Evolutionary conservation across 495 filamentous ascomycete genomes (phyloP), one percentile per base, ranked within the genome.

Genomic region (Hypomontagnella submonticulosa): DNA sequence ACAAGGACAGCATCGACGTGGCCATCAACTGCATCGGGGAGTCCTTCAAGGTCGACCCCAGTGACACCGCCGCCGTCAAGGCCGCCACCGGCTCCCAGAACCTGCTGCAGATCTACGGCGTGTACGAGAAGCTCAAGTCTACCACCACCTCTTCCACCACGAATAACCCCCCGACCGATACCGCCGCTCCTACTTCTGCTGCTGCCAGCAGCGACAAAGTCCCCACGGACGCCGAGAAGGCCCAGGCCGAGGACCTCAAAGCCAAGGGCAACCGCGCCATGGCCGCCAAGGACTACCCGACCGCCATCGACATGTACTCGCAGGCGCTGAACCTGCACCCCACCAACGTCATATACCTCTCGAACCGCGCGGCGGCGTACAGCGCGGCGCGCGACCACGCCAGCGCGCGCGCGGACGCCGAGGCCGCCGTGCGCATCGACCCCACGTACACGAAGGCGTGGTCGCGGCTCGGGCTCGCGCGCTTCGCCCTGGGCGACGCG

Each of bases 361-460:
- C 92, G 63, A 99, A 99, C 84, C 92, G 95, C 47, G 96, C 95
- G 4, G 95, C 95, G 13, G 95, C 95, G 0, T 90, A 93, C 80
- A 89, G 85, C 34, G 93, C 90, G 0, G 85, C 86, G 19, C 80
- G 84, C n/a, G 85, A 97, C 74, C 92, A 96, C 77, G 87, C 89
- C 51, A 84, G 88, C 64, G 95, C 95, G 12, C 87, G 85, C 57
- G 78, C 86, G 44, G 95, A 98, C 77, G 95, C 95, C 23, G 92
- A 97, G 79, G 82, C 93, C 57, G 94, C 95, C 20, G 89, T 91
- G 34, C 84, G 86, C 46, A 84, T 90, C 33, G 95, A 98, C 74
- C 92, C 95, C 19, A 90, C 87, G 69, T 98, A 97, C 82, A 93
- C 92, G 67, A 98, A 98, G 81, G 95, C 92, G 6, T 99, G 95